Percentiles rank a stretch among this genome's conserved stretches.
Evolutionary conservation across 208 protist species (phyloP).

Genomic region (Leishmania amazonensis): DNA sequence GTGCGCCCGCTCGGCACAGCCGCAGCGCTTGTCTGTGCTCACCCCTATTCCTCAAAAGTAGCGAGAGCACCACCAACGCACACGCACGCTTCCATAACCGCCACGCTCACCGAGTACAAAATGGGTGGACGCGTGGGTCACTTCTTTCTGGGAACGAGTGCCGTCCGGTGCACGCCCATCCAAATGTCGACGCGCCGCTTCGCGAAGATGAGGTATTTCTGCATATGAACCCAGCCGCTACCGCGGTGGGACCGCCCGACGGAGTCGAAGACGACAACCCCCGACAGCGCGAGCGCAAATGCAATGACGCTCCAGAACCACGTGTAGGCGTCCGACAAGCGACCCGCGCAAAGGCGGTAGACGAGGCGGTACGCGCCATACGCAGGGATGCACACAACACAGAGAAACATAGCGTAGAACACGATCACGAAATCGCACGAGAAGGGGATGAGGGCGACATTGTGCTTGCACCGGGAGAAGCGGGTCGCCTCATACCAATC

Average conservation of each 20-base stretch:
- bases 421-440: constrained; percentile 79
- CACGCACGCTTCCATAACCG: neutral
- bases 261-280: constrained; percentile 45
- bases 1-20: neutral
- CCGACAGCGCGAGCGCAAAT: constrained; percentile 45
- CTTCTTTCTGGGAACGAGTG: constrained; percentile 32
- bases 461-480: constrained; percentile 89
- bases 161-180: constrained; percentile 60
- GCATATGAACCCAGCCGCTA: constrained; percentile 74
- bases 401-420: constrained; percentile 66
- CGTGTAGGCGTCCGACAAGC: constrained; percentile 48
- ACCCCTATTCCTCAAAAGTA: neutral
- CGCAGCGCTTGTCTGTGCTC: neutral
- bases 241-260: constrained; percentile 41
- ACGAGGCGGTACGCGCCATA: constrained; percentile 56
- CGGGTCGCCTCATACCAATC: constrained; percentile 88
- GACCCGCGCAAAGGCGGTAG: constrained; percentile 24
- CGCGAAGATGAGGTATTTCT: constrained; percentile 83
- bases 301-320: constrained; percentile 79
- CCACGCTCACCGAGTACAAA: neutral
- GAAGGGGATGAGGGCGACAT: constrained; percentile 82
- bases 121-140: constrained; percentile 12
- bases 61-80: neutral
- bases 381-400: constrained; percentile 48
- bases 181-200: constrained; percentile 65